Conservation (phyloP, 2,329 filamentous ascomycete genomes). For the Dichotomopilus funicola region DNA sequence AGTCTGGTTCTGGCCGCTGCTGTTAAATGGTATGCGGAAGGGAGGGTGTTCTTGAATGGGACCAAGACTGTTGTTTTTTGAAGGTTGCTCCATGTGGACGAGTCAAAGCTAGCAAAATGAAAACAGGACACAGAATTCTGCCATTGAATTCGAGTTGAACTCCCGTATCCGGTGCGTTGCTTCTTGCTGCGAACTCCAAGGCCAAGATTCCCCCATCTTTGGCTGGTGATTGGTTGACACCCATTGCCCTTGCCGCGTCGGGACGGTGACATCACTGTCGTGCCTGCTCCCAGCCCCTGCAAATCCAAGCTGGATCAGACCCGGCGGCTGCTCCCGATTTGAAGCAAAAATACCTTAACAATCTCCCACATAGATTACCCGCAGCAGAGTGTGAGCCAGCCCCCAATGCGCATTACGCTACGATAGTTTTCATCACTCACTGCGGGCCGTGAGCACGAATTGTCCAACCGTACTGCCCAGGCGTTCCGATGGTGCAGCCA, state of each 20-base stretch:
- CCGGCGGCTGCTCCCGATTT: no score
- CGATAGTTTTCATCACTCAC: not conserved
- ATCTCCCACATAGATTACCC: no score
- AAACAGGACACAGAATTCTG: no score
- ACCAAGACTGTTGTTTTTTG: constrained; percentile 24
- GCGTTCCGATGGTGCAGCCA: constrained; percentile 10
- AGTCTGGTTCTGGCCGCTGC: constrained; percentile 75
- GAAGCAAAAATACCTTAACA: no score
- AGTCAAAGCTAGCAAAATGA: no score
- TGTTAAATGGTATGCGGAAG: constrained; percentile 78
- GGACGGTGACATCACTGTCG: not conserved
- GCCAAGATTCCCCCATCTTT: no score
- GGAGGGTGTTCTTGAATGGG: constrained; percentile 57
- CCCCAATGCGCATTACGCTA: not conserved
- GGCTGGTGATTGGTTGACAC: no score
- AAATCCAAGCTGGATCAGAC: no score
- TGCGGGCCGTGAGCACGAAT: not conserved
- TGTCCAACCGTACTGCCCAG: not conserved
- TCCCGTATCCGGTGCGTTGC: no score
- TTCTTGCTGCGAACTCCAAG: no score
- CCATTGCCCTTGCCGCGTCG: not conserved
- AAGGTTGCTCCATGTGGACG: not conserved
- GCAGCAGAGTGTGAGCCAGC: no score
- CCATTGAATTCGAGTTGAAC: no score
- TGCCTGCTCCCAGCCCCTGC: not conserved